These are phyloP conservation scores for Hypoxylon lenormandii DNA, from an alignment of 495 filamentous ascomycete genomes.

Conservation along the genomic window DNA sequence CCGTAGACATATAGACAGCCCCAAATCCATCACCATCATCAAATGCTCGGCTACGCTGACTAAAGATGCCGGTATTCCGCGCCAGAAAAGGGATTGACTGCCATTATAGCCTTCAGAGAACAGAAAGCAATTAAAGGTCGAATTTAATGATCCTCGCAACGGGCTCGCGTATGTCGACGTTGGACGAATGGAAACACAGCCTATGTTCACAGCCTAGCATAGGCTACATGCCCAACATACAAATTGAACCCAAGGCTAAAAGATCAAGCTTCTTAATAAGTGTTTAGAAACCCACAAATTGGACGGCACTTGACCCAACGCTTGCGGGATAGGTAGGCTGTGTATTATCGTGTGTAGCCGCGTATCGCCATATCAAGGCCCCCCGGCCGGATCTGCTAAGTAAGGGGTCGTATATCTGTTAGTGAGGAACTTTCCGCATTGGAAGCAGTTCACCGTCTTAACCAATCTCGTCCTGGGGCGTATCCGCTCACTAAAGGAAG, in stretches of 20 bases:
- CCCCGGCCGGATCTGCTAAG: background rate
- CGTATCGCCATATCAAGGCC: constrained; percentile 39
- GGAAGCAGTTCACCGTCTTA: constrained; percentile 12
- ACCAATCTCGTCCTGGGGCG: constrained; percentile 38
- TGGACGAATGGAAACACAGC: constrained; percentile 27
- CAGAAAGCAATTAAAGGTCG: constrained; percentile 21
- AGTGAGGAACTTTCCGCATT: constrained; percentile 23
- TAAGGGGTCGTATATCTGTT: constrained; percentile 23
- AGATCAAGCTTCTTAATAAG: constrained; percentile 45
- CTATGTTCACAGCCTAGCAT: constrained; percentile 7
- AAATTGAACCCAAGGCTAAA: constrained; percentile 43
- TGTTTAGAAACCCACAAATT: constrained; percentile 40
- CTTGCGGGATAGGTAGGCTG: constrained; percentile 29
- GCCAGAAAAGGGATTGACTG: constrained; percentile 11
- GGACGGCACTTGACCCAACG: constrained; percentile 37
- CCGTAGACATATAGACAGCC: constrained; percentile 15
- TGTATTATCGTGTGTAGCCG: constrained; percentile 18
- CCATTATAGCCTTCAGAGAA: constrained; percentile 9
- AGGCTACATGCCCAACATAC: constrained; percentile 29
- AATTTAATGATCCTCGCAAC: constrained; percentile 35
- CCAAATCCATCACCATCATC: too few relatives aligned
- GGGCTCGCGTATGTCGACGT: background rate
- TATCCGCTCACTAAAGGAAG: constrained; percentile 23
- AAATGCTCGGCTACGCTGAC: constrained; percentile 11
- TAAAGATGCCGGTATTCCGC: background rate